phyloP scores from a whole-genome alignment of 139 green algal genomes.

The Closterium sp. region DNA sequence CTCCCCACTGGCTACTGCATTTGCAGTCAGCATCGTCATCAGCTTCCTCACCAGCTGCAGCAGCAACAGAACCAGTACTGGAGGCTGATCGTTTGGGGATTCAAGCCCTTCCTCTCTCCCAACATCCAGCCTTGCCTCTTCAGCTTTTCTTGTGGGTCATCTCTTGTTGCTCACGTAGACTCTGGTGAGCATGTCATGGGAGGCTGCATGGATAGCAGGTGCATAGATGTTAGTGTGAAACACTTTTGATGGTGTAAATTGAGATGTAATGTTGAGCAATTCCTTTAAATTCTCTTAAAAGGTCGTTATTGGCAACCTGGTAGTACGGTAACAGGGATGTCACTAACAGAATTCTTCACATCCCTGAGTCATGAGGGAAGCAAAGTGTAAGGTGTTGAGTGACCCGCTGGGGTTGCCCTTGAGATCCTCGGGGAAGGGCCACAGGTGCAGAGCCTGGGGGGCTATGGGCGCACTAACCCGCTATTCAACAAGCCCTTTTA shows the following conservation, averaged over 20 bases:
- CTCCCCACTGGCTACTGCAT: neutral
- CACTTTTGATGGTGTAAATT: neutral
- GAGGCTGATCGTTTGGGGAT: neutral
- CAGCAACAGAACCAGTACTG: neutral
- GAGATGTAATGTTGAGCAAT: neutral
- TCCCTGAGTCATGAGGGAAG: too few relatives aligned
- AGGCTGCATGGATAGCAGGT: neutral
- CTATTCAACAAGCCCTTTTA: too few relatives aligned
- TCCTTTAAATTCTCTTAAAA: too few relatives aligned
- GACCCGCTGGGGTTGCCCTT: too few relatives aligned
- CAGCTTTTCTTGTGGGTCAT: neutral
- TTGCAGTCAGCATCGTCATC: neutral
- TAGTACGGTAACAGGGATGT: too few relatives aligned
- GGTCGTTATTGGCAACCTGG: too few relatives aligned
- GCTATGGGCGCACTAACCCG: too few relatives aligned
- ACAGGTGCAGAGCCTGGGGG: too few relatives aligned
- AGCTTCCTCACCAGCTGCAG: neutral
- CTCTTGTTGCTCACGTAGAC: neutral
- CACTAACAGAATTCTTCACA: too few relatives aligned
- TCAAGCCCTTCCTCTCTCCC: neutral
- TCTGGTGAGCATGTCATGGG: neutral
- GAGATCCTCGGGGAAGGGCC: too few relatives aligned
- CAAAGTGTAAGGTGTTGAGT: too few relatives aligned
- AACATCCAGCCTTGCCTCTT: neutral
- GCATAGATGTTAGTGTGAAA: neutral